Evolutionary conservation across 495 filamentous ascomycete species (phyloP), one percentile per base, ranked within the genome.

Genomic region (Aspergillus campestris): DNA sequence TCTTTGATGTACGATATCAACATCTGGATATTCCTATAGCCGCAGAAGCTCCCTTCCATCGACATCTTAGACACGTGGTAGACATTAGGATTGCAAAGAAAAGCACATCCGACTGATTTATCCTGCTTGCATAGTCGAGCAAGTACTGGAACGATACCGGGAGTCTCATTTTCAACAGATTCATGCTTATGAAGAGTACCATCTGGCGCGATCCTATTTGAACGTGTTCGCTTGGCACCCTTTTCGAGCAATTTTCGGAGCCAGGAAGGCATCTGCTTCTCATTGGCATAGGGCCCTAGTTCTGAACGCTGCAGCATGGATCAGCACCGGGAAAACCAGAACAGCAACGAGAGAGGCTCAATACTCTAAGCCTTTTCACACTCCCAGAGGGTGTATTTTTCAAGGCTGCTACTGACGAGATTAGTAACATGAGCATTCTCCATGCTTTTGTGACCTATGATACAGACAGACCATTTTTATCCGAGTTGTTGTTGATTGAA

Each of bases 21-120:
- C 88, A 95, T 94, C 56, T 98, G 92, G 34, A 96, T 95, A 60
- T 95, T 98, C 8, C 92, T 75, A 56, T 96, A 98, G n/a, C 92
- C 92, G 64, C 92, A 98, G 65, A 97, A 98, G 1, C 88, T 87
- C 31, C 90, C 85, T 64, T 95, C 89, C 31, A 70, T 76, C 8
- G 73, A 72, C 32, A 95, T 71, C 53, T 95, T 95, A 38, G 82
- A 83, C 12, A 98, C 75, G 58, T 96, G 90, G 32, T 79, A 77
- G 1, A 87, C 83, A 27, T 69, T 71, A 6, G 86, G 75, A 50
- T 88, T 79, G 60, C 92, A 97, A 28, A 94, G 62, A 53, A 87
- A 95, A 4, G 86, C 86, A 44, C 79, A 77, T 31, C 75, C 64
- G 11, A 86, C 79, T 9, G 71, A 62, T 3, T 58, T 51, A 52